Conservation (phyloP, 495 filamentous ascomycete species). For the Sordaria brevicollis region DNA sequence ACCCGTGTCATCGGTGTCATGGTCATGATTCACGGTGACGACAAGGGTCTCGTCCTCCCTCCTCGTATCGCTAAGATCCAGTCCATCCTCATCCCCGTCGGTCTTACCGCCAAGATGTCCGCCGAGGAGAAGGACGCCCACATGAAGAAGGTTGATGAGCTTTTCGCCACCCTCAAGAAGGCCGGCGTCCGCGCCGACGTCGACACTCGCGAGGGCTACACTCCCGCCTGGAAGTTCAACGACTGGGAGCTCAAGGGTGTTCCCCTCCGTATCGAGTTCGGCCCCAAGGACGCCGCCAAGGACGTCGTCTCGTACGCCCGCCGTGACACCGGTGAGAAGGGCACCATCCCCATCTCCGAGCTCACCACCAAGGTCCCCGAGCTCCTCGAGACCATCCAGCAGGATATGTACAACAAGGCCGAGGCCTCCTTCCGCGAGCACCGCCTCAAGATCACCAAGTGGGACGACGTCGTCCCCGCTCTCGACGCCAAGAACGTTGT, state of each 20-base stretch:
- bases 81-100: constrained; percentile 83
- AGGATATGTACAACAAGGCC: constrained; percentile 74
- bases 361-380: constrained; percentile 60
- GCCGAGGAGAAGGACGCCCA: constrained; percentile 66
- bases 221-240: constrained; percentile 94
- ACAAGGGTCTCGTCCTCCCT: constrained; percentile 87
- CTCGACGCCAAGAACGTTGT: constrained; percentile 87
- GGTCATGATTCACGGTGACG: constrained; percentile 94
- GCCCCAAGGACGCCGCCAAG: constrained; percentile 81
- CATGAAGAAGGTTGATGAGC: constrained; percentile 56
- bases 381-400: constrained; percentile 81
- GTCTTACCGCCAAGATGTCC: constrained; percentile 74
- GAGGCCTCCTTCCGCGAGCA: constrained; percentile 65
- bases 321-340: constrained; percentile 78
- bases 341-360: constrained; percentile 60
- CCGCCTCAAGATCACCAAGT: constrained; percentile 69
- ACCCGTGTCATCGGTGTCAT: constrained; percentile 94
- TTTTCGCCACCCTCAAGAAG: constrained; percentile 53
- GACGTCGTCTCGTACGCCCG: constrained; percentile 75
- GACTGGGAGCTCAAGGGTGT: constrained; percentile 95
- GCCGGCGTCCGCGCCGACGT: constrained; percentile 59
- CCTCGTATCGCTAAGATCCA: constrained; percentile 79
- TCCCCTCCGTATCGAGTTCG: constrained; percentile 87
- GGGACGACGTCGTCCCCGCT: constrained; percentile 80
- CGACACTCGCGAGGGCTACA: constrained; percentile 77